Evolutionary conservation across 164 flowering plant species (phyloP), one percentile per base, ranked within the genome.

Genomic region (Umbellularia californica): DNA sequence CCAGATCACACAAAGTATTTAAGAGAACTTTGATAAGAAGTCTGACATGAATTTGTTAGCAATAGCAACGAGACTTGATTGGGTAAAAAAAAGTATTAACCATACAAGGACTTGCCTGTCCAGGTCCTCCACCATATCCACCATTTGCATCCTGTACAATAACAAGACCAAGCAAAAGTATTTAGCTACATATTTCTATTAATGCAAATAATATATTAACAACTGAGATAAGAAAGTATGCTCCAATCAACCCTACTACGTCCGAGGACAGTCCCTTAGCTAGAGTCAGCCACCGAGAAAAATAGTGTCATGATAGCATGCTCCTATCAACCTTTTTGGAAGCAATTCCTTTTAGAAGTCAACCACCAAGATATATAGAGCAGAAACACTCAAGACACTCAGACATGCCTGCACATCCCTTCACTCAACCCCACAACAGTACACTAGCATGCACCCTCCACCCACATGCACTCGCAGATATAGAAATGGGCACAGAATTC

Each of bases 61-160:
- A 64, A 64, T n/a, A 64, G 23, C 13, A 12, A 64, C 2, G 4
- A 64, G 15, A 22, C 22, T 22, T 22, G 1, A 64, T 64, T 2
- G 67, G 14, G 25, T 22, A 64, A 5, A 64, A 5, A 64, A n/a
- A 22, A 23, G 67, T n/a, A 12, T 14, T 27, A n/a, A 64, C 25
- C 47, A 69, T 14, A 30, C 35, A 30, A 69, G 28, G 63, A 86
- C 93, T 85, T 84, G 81, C 99, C 97, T 95, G 99, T 70, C 96
- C 94, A 82, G 99, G 98, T 76, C 99, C 99, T 76, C 99, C 99
- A 77, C 91, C 93, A 81, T 90, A 95, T 70, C 99, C 99, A 80
- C 99, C 99, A 83, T 87, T 65, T 33, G 81, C 81, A 67, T 89
- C 98, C 99, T 95, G 86, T 24, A 70, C 62, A 69, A 74, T 70